Percentiles rank a stretch among this genome's conserved stretches.
phyloP scores from a whole-genome alignment of 495 filamentous ascomycete species.

The Glarea lozoyensis region DNA sequence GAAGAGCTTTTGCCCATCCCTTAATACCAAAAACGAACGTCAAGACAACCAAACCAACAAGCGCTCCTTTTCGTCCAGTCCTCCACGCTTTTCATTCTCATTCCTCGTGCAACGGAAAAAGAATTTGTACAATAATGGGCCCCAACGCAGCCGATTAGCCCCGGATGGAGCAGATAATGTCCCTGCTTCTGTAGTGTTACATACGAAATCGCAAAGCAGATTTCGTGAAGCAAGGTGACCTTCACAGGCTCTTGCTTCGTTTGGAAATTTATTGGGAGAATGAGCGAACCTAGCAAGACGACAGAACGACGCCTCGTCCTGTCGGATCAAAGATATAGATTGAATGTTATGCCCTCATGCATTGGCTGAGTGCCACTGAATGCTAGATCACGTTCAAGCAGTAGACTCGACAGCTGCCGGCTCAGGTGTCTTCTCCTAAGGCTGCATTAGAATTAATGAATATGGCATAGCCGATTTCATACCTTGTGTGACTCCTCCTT shows the following conservation, averaged over 20 bases:
- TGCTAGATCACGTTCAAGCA: not conserved
- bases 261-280: constrained; percentile 3
- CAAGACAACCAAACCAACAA: constrained; percentile 12
- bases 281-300: not conserved
- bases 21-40: too few relatives aligned
- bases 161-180: constrained; percentile 5
- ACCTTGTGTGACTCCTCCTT: constrained; percentile 11
- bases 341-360: too few relatives aligned
- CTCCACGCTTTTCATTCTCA: too few relatives aligned
- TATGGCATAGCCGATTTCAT: not conserved
- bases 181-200: constrained; percentile 20
- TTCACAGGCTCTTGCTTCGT: constrained; percentile 1
- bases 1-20: too few relatives aligned
- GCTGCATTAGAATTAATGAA: too few relatives aligned
- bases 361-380: too few relatives aligned
- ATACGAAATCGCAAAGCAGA: constrained; percentile 17
- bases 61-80: not conserved
- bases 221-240: constrained; percentile 8
- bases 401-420: constrained; percentile 19
- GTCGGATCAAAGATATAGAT: too few relatives aligned
- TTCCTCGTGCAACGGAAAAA: constrained; percentile 14
- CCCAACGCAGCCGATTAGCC: constrained; percentile 8
- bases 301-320: too few relatives aligned
- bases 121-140: constrained; percentile 18
- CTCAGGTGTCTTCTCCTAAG: constrained; percentile 9